These are phyloP conservation scores for Pilaira anomala DNA, from an alignment of 192 early-diverging fungal genomes.

Conservation along the genomic window DNA sequence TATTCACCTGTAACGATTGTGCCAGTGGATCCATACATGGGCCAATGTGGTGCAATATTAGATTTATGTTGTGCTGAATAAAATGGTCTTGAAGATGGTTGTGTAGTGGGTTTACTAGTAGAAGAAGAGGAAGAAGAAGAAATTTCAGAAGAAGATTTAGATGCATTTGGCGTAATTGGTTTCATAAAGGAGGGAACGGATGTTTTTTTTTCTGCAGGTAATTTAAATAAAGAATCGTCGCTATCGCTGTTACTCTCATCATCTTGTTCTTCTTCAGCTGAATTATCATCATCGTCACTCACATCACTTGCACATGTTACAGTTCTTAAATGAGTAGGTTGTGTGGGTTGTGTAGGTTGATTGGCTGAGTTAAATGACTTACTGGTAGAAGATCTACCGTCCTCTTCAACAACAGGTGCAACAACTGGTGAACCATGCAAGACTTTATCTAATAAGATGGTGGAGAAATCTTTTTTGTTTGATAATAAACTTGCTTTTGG, in stretches of 20 bases:
- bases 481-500: background rate
- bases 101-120: background rate
- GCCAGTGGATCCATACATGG: background rate
- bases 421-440: no score
- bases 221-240: background rate
- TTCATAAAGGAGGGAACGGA: background rate
- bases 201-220: background rate
- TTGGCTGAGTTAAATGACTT: background rate
- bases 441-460: no score
- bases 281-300: slow-evolving; percentile 1
- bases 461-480: background rate
- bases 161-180: no score
- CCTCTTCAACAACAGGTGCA: background rate
- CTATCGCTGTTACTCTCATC: background rate
- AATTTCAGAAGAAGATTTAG: no score
- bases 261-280: slow-evolving; percentile 7
- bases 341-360: background rate
- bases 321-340: slow-evolving; percentile 4
- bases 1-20: background rate
- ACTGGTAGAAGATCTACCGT: no score
- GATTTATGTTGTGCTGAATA: background rate
- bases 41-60: background rate
- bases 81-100: background rate
- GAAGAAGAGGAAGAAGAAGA: no score
- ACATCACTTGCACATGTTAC: slow-evolving; percentile 19